Percentiles rank a stretch among this genome's conserved stretches.
Evolutionary conservation across 192 early-diverging fungal genomes (phyloP).

Genomic region (Umbelopsis ramanniana): DNA sequence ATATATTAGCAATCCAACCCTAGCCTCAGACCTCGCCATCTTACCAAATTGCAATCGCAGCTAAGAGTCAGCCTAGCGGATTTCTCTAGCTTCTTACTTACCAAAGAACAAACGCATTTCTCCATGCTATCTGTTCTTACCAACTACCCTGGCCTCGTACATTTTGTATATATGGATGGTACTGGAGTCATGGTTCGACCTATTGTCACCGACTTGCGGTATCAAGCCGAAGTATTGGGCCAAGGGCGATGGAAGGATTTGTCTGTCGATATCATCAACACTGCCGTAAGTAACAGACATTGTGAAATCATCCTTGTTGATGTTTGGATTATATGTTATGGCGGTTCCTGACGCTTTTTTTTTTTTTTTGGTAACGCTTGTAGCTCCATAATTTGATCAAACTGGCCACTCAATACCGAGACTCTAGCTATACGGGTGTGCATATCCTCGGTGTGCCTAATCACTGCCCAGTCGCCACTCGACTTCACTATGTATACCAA

Average conservation of each 20-base stretch:
- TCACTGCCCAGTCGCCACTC: neutral
- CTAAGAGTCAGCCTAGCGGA: slow-evolving; percentile 18
- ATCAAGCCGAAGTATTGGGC: slow-evolving; percentile 2
- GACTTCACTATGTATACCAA: slow-evolving; percentile 15
- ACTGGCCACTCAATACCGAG: slow-evolving; percentile 3
- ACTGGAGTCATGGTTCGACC: slow-evolving; percentile 30
- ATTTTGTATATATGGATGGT: slow-evolving; percentile 36
- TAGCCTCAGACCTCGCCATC: neutral
- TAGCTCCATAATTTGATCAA: slow-evolving; percentile 20
- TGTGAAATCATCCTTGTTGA: neutral
- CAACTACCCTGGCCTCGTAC: slow-evolving; percentile 35
- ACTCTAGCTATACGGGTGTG: slow-evolving; percentile 4
- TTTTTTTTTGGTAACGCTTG: too few relatives aligned
- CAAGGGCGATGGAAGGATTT: neutral
- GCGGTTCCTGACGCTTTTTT: neutral
- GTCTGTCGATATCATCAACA: neutral
- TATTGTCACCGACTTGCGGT: slow-evolving; percentile 28
- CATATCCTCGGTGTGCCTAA: slow-evolving; percentile 7
- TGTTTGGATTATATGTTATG: neutral
- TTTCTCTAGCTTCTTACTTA: slow-evolving; percentile 32
- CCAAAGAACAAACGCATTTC: slow-evolving; percentile 39
- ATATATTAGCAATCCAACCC: neutral
- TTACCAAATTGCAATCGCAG: slow-evolving; percentile 24
- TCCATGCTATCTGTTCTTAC: slow-evolving; percentile 35
- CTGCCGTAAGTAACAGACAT: neutral